Percentiles rank a stretch among this genome's conserved stretches.
phyloP scores from a whole-genome alignment of 2,329 filamentous ascomycete species.

The Penicillium sp. region DNA sequence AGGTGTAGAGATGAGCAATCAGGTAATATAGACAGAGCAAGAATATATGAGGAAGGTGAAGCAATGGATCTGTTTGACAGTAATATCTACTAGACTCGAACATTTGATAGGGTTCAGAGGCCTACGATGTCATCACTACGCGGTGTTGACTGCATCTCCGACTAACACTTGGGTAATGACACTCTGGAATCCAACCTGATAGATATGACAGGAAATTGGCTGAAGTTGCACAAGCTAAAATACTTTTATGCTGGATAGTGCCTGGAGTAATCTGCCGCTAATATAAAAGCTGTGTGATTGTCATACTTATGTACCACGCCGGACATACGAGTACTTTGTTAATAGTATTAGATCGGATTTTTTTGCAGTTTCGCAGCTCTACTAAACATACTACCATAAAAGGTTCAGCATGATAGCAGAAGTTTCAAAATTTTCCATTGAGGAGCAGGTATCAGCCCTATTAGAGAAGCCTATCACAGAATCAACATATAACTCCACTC shows the following conservation, averaged over 20 bases:
- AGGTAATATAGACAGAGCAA: neutral
- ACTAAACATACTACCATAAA: neutral
- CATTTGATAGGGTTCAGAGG: neutral
- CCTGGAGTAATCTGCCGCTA: neutral
- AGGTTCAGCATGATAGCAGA: too few species aligned
- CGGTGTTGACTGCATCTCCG: slow-evolving; percentile 14
- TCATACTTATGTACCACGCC: neutral
- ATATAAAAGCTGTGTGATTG: neutral
- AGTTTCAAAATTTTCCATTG: neutral
- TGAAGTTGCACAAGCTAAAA: neutral
- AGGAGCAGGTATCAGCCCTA: neutral
- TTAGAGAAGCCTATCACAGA: too few species aligned
- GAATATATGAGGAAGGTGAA: neutral
- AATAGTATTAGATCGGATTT: neutral
- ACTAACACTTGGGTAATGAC: neutral
- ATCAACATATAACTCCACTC: too few species aligned
- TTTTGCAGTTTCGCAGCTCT: neutral
- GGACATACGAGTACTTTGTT: neutral
- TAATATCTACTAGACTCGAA: neutral
- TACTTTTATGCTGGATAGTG: neutral
- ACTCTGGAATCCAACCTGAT: neutral
- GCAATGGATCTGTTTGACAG: neutral
- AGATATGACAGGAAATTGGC: neutral
- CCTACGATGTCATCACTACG: slow-evolving; percentile 21
- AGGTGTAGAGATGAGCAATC: neutral